Evolutionary conservation across 805 yeast genomes (phyloP).

Genomic region (Maudiozyma turicensis): DNA sequence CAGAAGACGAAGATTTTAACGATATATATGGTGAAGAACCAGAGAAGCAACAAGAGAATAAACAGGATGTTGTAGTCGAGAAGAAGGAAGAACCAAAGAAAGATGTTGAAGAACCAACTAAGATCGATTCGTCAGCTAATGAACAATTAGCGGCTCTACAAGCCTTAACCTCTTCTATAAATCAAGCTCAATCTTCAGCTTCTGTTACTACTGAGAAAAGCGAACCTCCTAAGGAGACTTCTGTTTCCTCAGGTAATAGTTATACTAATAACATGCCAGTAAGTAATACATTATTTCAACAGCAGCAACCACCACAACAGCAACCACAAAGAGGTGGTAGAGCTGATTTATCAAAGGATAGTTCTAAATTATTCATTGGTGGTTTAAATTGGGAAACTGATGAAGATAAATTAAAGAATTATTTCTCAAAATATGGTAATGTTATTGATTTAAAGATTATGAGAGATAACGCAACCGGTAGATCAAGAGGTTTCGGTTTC

Average conservation of each 20-base stretch:
- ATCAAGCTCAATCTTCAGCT: neutral
- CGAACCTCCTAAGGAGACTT: neutral
- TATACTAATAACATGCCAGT: neutral
- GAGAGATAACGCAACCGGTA: constrained; percentile 81
- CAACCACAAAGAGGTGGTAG: constrained; percentile 3
- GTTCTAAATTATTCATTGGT: constrained; percentile 90
- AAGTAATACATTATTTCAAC: neutral
- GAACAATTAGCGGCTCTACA: constrained; percentile 30
- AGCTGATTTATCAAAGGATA: constrained; percentile 55
- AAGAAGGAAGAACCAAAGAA: constrained; percentile 1
- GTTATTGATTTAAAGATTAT: constrained; percentile 82
- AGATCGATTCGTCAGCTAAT: constrained; percentile 8
- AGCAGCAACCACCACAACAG: neutral
- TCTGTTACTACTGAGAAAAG: neutral
- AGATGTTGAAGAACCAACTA: constrained; percentile 1
- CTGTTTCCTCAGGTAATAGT: neutral
- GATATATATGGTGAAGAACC: constrained; percentile 57
- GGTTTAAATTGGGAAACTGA: constrained; percentile 98
- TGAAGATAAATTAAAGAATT: constrained; percentile 73
- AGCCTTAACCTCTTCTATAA: constrained; percentile 27
- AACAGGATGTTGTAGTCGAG: neutral
- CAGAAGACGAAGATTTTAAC: constrained; percentile 92
- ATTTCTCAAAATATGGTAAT: constrained; percentile 82
- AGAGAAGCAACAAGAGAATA: neutral
- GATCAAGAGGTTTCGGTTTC: constrained; percentile 93